Percentiles rank a stretch among this genome's conserved stretches.
Conservation (phyloP, 2,329 filamentous ascomycete species). For the Epichloe amarillans region DNA sequence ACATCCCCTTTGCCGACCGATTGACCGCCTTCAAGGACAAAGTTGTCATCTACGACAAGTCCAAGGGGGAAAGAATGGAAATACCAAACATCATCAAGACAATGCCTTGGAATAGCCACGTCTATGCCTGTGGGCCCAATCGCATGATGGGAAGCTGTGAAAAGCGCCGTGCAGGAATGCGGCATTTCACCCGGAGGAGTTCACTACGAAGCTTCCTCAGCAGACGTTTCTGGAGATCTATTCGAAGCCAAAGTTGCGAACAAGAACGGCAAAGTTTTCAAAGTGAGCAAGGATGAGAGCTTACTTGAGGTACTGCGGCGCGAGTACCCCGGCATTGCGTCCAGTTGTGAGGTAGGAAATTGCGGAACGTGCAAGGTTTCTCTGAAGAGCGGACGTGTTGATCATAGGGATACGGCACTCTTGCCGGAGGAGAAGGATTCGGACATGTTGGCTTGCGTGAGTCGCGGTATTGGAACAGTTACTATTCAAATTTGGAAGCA, state of each 20-base stretch:
- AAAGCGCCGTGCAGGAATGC: conserved; percentile 23
- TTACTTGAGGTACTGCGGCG: conserved; percentile 33
- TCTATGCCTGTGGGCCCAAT: conserved; percentile 48
- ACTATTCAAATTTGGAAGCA: conserved; percentile 27
- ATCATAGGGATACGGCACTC: conserved; percentile 38
- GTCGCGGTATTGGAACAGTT: conserved; percentile 36
- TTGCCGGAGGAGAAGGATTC: conserved; percentile 28
- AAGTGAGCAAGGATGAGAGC: conserved; percentile 34
- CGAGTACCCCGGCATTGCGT: conserved; percentile 29
- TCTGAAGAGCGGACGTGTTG: conserved; percentile 28
- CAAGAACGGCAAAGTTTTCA: conserved; percentile 23
- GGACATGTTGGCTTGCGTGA: conserved; percentile 38
- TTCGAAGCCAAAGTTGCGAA: conserved; percentile 43
- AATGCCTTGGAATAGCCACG: conserved; percentile 38
- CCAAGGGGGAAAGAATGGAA: conserved; percentile 37
- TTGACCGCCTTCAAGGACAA: conserved; percentile 28
- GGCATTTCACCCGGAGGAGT: conserved; percentile 36
- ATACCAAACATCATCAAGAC: conserved; percentile 34
- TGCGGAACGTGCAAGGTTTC: conserved; percentile 38
- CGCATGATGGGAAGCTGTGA: conserved; percentile 42
- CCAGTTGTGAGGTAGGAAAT: conserved; percentile 40
- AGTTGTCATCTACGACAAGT: conserved; percentile 39
- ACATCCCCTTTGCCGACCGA: conserved; percentile 41
- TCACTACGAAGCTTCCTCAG: conserved; percentile 47
- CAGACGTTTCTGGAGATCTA: conserved; percentile 40